Evolutionary conservation across 139 green algal genomes (phyloP).

Genomic region (Tetraselmis striata): DNA sequence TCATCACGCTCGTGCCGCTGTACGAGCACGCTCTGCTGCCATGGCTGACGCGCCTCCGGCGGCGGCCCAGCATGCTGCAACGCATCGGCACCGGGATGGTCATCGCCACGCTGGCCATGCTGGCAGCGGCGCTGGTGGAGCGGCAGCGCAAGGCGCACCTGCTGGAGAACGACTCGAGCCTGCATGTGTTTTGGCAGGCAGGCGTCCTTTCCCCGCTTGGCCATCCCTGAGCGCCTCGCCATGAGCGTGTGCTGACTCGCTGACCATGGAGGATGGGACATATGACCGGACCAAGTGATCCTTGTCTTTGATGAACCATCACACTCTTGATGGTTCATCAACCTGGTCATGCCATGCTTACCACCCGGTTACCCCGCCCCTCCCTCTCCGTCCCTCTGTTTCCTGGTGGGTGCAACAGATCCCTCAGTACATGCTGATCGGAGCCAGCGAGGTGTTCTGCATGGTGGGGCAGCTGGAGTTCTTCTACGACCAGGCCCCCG

Average conservation of each 20-base stretch:
- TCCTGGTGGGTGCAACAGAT: conserved; percentile 28
- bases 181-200: not conserved
- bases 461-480: conserved; percentile 39
- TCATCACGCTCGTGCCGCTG: conserved; percentile 25
- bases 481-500: conserved; percentile 39
- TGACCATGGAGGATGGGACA: too few species aligned
- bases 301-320: not conserved
- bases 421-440: conserved; percentile 34
- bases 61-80: conserved; percentile 4
- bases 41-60: not conserved
- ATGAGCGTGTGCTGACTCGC: too few species aligned
- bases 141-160: conserved; percentile 8
- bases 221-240: not conserved
- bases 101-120: conserved; percentile 21
- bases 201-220: too few species aligned
- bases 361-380: not conserved
- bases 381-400: conserved; percentile 23
- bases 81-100: conserved; percentile 26
- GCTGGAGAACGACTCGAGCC: not conserved
- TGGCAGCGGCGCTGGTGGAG: conserved; percentile 27
- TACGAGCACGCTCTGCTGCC: conserved; percentile 21
- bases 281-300: not conserved
- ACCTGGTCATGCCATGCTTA: conserved; percentile 11
- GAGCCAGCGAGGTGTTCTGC: conserved; percentile 31
- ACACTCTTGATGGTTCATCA: too few species aligned